Evolutionary conservation across 2,329 filamentous ascomycete genomes (phyloP).

Genomic region (Teratosphaeria epicoccoides): DNA sequence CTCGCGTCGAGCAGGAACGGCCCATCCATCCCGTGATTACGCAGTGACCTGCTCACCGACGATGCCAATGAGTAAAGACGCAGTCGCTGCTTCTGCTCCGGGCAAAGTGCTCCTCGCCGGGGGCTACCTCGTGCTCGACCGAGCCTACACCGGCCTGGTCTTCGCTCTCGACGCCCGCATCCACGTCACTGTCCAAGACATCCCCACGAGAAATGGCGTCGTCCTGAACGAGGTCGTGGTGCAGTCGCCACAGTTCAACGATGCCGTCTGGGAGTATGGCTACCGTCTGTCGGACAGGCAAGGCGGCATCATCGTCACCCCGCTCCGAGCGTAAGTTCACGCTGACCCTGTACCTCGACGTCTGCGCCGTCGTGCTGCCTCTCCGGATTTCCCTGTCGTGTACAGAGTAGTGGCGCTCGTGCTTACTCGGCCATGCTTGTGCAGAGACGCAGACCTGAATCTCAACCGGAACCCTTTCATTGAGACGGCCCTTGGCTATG

Average conservation of each 20-base stretch:
- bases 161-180: slow-evolving; percentile 56
- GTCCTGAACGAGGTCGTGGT: slow-evolving; percentile 64
- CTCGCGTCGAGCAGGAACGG: neutral
- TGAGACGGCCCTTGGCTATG: slow-evolving; percentile 81
- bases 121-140: slow-evolving; percentile 89
- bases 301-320: slow-evolving; percentile 72
- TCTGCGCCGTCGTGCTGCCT: neutral
- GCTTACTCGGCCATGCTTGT: slow-evolving; percentile 3
- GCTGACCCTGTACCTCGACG: neutral
- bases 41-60: neutral
- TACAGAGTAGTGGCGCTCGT: neutral
- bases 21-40: neutral
- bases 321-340: slow-evolving; percentile 63
- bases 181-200: slow-evolving; percentile 47
- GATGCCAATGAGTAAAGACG: slow-evolving; percentile 1
- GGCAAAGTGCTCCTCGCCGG: slow-evolving; percentile 93
- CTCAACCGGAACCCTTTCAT: slow-evolving; percentile 70
- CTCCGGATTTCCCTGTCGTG: neutral
- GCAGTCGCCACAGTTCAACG: slow-evolving; percentile 79
- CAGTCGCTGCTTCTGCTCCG: slow-evolving; percentile 63
- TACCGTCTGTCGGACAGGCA: slow-evolving; percentile 59
- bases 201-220: slow-evolving; percentile 51
- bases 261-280: slow-evolving; percentile 80
- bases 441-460: slow-evolving; percentile 27
- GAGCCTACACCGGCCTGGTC: slow-evolving; percentile 65